Base-by-base conservation (phyloP, 1,139 yeast genomes). In the Kurtzmaniella natalensis region DNA sequence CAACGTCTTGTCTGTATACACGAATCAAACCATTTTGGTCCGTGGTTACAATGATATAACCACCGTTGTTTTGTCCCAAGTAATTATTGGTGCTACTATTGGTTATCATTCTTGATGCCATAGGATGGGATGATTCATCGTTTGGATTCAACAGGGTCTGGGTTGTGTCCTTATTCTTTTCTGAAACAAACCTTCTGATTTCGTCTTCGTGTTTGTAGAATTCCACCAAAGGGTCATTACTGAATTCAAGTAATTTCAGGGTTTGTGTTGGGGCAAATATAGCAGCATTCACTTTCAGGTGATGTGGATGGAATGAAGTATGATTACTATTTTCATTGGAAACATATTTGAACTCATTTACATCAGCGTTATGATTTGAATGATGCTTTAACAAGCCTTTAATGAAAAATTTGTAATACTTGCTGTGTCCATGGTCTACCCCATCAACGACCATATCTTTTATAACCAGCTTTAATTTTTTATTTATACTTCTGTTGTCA, bases 141-240 rank as follows among this genome's bases (percentile, higher is more conserved):
- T 36, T 15, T 36, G 9, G 23, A 8, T 28, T 18, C 13, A 28
- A 13, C n/a, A n/a, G n/a, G n/a, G n/a, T n/a, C n/a, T n/a, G n/a
- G 7, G 32, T 20, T 3, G 16, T 10, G 13, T 43, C 22, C 19
- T 18, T 26, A n/a, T n/a, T 26, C n/a, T 21, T 21, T 17, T 26
- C 29, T 11, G 9, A 10, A 8, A 17, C 16, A n/a, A 26, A 26
- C 10, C 17, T 26, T n/a, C 17, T 17, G 9, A 26, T 32, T 33
- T 56, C 61, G 3, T 17, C 21, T 17, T 26, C 29, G 37, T 70
- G 47, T 43, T 57, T 59, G 21, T 59, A 46, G 38, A 84, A 55
- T 41, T 85, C 94, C 51, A 72, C 87, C 3, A 88, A 76, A 3
- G 84, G 76, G 51, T 88, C 96, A 48, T 83, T 83, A 1, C 94